Percentiles rank a stretch among this genome's conserved stretches.
phyloP scores from a whole-genome alignment of 2,329 filamentous ascomycete species.

The Cercospora sp. region DNA sequence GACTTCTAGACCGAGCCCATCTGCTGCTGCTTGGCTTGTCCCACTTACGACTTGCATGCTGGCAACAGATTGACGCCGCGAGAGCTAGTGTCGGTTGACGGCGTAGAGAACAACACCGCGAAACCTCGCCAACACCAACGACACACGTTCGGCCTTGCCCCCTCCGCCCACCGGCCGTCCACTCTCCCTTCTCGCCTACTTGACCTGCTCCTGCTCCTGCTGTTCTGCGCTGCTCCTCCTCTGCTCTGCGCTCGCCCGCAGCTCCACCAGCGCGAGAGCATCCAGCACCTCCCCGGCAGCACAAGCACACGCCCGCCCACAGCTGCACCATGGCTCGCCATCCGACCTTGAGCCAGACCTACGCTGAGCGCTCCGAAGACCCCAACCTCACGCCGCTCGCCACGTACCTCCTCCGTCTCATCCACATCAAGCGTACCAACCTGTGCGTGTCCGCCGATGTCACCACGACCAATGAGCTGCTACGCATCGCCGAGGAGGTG shows the following conservation, averaged over 20 bases:
- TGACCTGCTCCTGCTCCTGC: not conserved
- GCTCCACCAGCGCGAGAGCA: not conserved
- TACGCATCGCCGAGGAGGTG: slow-evolving; percentile 58
- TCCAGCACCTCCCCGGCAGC: not conserved
- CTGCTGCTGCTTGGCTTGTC: not conserved
- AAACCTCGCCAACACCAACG: slow-evolving; percentile 5
- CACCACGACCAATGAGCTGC: slow-evolving; percentile 55
- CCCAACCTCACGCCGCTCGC: slow-evolving; percentile 48
- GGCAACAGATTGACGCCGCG: not conserved
- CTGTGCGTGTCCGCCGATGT: slow-evolving; percentile 60
- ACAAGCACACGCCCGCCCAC: not conserved
- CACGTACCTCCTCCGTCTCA: slow-evolving; percentile 51
- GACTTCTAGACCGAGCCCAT: not conserved
- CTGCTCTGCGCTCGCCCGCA: not conserved
- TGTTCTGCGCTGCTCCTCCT: not conserved
- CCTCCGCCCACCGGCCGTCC: not conserved
- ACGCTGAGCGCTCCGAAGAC: slow-evolving; percentile 48
- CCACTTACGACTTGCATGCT: not conserved
- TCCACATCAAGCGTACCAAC: slow-evolving; percentile 53
- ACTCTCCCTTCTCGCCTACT: not conserved
- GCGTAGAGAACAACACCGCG: not conserved
- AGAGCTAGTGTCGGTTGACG: not conserved
- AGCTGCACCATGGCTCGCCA: slow-evolving; percentile 33
- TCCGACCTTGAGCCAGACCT: slow-evolving; percentile 46
- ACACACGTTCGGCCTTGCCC: not conserved